These are phyloP conservation scores for Pleomassaria siparia DNA, from an alignment of 2,329 filamentous ascomycete genomes.

Conservation along the genomic window DNA sequence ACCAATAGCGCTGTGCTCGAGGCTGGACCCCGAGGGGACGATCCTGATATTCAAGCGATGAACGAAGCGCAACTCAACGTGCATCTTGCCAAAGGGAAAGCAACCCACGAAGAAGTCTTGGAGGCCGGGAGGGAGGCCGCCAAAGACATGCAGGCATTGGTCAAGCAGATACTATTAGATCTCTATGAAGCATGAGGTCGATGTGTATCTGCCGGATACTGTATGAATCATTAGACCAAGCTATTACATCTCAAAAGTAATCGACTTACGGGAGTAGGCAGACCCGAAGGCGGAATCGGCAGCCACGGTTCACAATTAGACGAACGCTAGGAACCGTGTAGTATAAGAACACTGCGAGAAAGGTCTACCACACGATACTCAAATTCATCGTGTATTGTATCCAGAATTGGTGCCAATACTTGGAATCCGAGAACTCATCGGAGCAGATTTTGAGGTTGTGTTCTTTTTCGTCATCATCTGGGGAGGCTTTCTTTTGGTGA, in stretches of 20 bases:
- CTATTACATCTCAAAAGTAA: neutral
- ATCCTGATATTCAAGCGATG: constrained; percentile 54
- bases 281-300: too few relatives aligned
- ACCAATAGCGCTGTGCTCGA: constrained; percentile 66
- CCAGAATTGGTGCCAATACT: too few relatives aligned
- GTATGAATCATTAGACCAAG: neutral
- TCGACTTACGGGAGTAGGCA: too few relatives aligned
- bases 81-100: constrained; percentile 60
- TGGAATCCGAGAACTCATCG: too few relatives aligned
- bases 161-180: constrained; percentile 49
- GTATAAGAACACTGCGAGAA: too few relatives aligned
- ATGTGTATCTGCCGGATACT: neutral
- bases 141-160: constrained; percentile 61
- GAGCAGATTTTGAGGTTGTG: too few relatives aligned
- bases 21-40: constrained; percentile 60
- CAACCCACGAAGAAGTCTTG: constrained; percentile 66
- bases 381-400: too few relatives aligned
- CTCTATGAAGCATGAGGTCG: constrained; percentile 27
- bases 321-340: too few relatives aligned
- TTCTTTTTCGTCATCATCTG: too few relatives aligned
- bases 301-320: too few relatives aligned
- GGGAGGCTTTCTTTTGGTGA: too few relatives aligned
- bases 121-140: constrained; percentile 62
- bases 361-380: too few relatives aligned
- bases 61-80: constrained; percentile 54